Evolutionary conservation across 169 alveolate genomes (phyloP).

Genomic region (Plasmodium vinckei): DNA sequence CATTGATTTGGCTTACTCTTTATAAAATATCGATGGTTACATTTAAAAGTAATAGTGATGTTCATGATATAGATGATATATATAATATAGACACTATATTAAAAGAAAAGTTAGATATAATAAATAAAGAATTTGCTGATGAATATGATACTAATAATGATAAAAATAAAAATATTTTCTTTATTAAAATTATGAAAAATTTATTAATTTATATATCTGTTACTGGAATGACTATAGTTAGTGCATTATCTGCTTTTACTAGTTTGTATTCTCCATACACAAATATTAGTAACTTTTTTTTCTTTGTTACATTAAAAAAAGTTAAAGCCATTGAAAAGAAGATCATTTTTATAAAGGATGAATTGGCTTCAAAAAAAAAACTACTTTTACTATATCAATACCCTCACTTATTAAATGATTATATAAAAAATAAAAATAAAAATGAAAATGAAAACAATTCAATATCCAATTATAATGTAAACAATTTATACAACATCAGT

Average conservation of each 20-base stretch:
- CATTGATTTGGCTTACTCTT: slow-evolving; percentile 49
- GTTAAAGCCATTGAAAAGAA: slow-evolving; percentile 52
- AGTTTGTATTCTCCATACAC: slow-evolving; percentile 66
- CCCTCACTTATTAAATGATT: slow-evolving; percentile 11
- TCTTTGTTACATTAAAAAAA: slow-evolving; percentile 43
- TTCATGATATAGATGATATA: slow-evolving; percentile 34
- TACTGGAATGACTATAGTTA: slow-evolving; percentile 69
- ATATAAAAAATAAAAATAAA: background rate
- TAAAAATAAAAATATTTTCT: slow-evolving; percentile 17
- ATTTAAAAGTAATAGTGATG: slow-evolving; percentile 39
- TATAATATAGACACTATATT: slow-evolving; percentile 36
- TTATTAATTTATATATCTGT: slow-evolving; percentile 52
- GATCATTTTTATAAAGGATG: slow-evolving; percentile 25
- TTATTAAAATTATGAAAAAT: slow-evolving; percentile 50
- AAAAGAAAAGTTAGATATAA: slow-evolving; percentile 20
- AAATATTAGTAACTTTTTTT: slow-evolving; percentile 43
- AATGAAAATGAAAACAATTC: background rate
- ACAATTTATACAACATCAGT: background rate
- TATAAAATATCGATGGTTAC: slow-evolving; percentile 59
- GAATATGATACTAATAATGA: slow-evolving; percentile 49
- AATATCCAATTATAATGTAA: background rate
- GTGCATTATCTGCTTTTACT: slow-evolving; percentile 67
- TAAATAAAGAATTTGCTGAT: slow-evolving; percentile 43
- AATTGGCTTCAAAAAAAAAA: slow-evolving; percentile 34
- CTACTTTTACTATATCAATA: slow-evolving; percentile 29